Base-by-base conservation (phyloP, 2,329 filamentous ascomycete species). In the Colletotrichum navitas region DNA sequence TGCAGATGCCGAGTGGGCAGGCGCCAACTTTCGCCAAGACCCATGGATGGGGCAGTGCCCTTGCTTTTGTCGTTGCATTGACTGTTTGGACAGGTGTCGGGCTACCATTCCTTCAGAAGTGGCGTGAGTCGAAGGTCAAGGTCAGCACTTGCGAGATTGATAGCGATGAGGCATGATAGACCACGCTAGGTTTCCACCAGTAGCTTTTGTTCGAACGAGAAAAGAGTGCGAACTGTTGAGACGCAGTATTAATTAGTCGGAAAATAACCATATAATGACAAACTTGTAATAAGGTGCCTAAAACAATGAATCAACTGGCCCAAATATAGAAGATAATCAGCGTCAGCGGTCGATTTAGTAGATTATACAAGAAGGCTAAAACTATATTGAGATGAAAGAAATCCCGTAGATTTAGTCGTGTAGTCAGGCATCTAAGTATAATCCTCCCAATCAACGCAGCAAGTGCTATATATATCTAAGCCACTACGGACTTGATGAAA, bases 1-100 rank as follows among this genome's bases (percentile, higher is more conserved):
- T 78, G 16, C 81, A 82, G 64, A 77, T 82, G 67, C 78, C 81
- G 1, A 81, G 79, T 52, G 78, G 77, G 0, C 74, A 82, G 58
- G 81, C 81, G 39, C 81, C 81, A 0, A 68, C 76, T 29, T 83
- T 82, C 55, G 54, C 58, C 16, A 66, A 79, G 70, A 82, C 80
- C 1, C 80, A 82, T 63, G 81, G 80, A 0, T 83, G 81, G 81
- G 70, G 70, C 8, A 80, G 79, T 47, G 78, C 76, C 1, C 70
- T 82, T 6, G 78, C 75, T 2, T 79, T 77, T 58, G 80, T 81
- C 0, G 63, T 81, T 21, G 78, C 76, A 0, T 66, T 81, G 68
- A 80, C 79, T 1, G 64, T 81, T 0, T 81, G 80, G 80, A 81
- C 78, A 0, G 79, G 79, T 1, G 16, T 79, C 12, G 80, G 74